These are phyloP conservation scores for Setaria italica DNA, from an alignment of 202 grass and related monocot species.

Conservation along the genomic window DNA sequence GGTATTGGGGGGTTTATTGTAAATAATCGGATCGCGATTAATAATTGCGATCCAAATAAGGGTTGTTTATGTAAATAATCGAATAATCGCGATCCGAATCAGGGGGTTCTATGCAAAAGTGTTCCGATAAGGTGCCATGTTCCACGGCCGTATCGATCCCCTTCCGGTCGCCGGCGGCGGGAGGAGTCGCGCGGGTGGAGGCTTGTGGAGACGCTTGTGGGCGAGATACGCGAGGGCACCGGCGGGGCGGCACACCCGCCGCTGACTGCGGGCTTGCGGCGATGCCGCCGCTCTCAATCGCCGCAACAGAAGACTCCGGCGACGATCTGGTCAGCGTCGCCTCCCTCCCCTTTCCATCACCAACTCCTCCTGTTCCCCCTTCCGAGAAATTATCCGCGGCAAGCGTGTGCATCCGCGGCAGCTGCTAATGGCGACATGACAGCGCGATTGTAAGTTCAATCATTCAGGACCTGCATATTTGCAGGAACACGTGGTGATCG, in stretches of 20 bases:
- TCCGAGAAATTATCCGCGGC: background rate
- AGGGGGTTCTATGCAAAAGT: background rate
- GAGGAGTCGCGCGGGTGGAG: background rate
- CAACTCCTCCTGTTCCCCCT: background rate
- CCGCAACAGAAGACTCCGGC: background rate
- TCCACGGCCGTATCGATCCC: background rate
- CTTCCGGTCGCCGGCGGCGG: background rate
- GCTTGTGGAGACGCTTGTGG: background rate
- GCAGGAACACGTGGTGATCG: background rate
- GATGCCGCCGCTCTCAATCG: too few species aligned
- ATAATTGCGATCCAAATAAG: background rate
- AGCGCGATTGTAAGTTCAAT: background rate
- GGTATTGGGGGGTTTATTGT: background rate
- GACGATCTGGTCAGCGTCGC: background rate
- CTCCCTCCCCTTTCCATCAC: background rate
- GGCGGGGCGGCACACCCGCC: background rate
- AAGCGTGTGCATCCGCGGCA: background rate
- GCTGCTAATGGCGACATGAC: background rate
- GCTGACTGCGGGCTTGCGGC: background rate
- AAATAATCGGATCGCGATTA: background rate
- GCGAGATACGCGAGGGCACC: background rate
- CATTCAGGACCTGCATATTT: background rate
- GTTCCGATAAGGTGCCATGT: background rate
- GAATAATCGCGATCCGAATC: too few species aligned
- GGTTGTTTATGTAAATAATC: background rate